These are phyloP conservation scores for Phaeotremella skinneri DNA, from an alignment of 768 basidiomycete genomes.

Conservation along the genomic window DNA sequence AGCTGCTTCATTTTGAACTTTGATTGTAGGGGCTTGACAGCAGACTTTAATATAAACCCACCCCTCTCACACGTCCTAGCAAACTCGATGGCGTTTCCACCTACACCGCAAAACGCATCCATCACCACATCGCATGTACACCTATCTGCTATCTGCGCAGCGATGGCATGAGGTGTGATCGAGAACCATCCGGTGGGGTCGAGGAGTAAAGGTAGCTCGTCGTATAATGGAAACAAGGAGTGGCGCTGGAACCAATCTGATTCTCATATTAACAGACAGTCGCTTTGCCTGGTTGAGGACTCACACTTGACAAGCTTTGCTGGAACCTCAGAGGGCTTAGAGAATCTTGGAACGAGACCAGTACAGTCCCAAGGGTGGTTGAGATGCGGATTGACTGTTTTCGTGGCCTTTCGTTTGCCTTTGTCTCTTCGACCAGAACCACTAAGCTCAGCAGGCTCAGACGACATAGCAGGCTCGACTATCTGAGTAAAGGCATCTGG, in stretches of 20 bases:
- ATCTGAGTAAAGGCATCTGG: not conserved
- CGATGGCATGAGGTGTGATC: constrained; percentile 91
- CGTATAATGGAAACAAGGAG: constrained; percentile 72
- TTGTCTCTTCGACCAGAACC: constrained; percentile 7
- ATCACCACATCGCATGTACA: constrained; percentile 56
- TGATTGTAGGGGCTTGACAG: not conserved
- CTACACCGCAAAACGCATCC: constrained; percentile 96
- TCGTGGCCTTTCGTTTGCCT: constrained; percentile 8
- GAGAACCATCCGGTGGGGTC: constrained; percentile 99
- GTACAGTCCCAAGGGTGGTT: constrained; percentile 61
- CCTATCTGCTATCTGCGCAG: constrained; percentile 84
- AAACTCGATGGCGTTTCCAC: constrained; percentile 96
- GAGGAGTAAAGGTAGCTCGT: constrained; percentile 75
- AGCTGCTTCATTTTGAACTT: not conserved
- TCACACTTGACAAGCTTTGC: constrained; percentile 77
- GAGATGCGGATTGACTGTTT: constrained; percentile 10
- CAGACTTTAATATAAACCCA: constrained; percentile 53
- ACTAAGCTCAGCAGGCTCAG: constrained; percentile 2
- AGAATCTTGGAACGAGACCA: constrained; percentile 71
- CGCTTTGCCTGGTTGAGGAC: constrained; percentile 49
- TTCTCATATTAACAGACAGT: not conserved
- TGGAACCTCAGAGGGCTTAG: constrained; percentile 66
- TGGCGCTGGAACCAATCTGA: constrained; percentile 82
- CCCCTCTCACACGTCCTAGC: constrained; percentile 93
- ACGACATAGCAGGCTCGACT: not conserved